Percentiles rank a stretch among this genome's conserved stretches.
These are phyloP conservation scores for Nemania bipapillata DNA, from an alignment of 2,329 filamentous ascomycete genomes.

Conservation along the genomic window DNA sequence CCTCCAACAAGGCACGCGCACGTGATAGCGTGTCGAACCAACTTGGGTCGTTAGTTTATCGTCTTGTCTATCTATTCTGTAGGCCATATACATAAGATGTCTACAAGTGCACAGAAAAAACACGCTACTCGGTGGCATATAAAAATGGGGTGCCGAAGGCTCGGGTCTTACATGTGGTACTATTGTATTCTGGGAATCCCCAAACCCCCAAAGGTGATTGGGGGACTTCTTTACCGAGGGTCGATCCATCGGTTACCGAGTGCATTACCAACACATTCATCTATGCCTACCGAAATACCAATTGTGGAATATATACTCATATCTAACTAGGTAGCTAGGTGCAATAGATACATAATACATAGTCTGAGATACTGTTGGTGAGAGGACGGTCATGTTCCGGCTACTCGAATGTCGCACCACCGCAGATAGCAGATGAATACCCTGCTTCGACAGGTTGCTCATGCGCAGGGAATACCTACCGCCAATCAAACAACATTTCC, in stretches of 20 bases:
- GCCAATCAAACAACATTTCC: slow-evolving; percentile 39
- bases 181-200: neutral
- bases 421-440: neutral
- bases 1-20: slow-evolving; percentile 4
- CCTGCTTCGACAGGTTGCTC: slow-evolving; percentile 18
- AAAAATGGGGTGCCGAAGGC: slow-evolving; percentile 9
- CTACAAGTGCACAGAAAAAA: neutral
- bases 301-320: neutral
- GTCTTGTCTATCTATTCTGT: too few species aligned
- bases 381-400: slow-evolving; percentile 16
- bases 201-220: slow-evolving; percentile 16
- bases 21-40: slow-evolving; percentile 5
- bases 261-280: slow-evolving; percentile 14
- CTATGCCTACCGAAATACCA: slow-evolving; percentile 3
- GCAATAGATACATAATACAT: too few species aligned
- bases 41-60: slow-evolving; percentile 2
- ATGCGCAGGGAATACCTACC: slow-evolving; percentile 36
- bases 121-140: slow-evolving; percentile 3
- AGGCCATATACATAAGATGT: too few species aligned
- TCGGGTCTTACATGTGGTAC: slow-evolving; percentile 2
- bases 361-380: neutral
- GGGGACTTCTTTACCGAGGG: slow-evolving; percentile 17
- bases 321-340: neutral
- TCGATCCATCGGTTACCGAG: slow-evolving; percentile 28
- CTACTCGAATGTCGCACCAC: slow-evolving; percentile 19